Evolutionary conservation across 208 protist genomes (phyloP), one percentile per base, ranked within the genome.

Genomic region (Leishmania braziliensis): DNA sequence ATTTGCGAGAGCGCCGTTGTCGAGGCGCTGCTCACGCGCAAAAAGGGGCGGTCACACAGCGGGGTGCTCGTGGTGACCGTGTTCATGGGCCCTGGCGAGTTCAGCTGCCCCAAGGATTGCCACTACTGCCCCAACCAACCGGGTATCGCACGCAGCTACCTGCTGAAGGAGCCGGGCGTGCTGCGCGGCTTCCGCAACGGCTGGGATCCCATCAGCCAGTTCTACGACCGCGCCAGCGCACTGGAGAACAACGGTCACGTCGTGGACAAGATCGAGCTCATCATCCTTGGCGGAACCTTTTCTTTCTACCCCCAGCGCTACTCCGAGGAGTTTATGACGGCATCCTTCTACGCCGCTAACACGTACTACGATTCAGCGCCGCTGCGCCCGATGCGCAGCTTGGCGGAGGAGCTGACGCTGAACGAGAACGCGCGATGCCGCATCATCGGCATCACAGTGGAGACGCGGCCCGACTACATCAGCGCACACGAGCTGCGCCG

Each of bases 251-350:
- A 97, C 82, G 97, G 97, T 4, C 97, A 99, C 83, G 89, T 95
- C 10, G 93, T 94, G 73, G 97, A 98, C 84, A 99, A 99, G 91
- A 98, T 99, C 50, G 99, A 99, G 87, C 99, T 99, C 48, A 99
- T 99, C 82, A 95, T 99, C 77, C 99, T 99, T 90, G 99, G 99
- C 50, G 99, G 99, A 46, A 99, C 99, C 53, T 99, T 99, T 79
- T 99, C 99, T 79, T 99, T 97, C 71, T 98, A 99, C 62, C 92
- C 97, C 20, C 87, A 89, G 69, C 93, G 96, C 51, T 99, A 99
- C 89, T 86, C 96, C 1, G 92, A 97, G 86, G 85, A 94, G 77
- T 98, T 98, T 80, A 92, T 97, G 66, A 86, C 89, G 58, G 96
- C 93, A 29, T 95, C 90, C 51, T 98, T 97, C 80, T 98, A 97